A percentile compares a stretch with the other conserved stretches of the same genome.
These are phyloP conservation scores for Acanthamoeba lenticulata DNA, from an alignment of 208 protist genomes.

Conservation along the genomic window DNA sequence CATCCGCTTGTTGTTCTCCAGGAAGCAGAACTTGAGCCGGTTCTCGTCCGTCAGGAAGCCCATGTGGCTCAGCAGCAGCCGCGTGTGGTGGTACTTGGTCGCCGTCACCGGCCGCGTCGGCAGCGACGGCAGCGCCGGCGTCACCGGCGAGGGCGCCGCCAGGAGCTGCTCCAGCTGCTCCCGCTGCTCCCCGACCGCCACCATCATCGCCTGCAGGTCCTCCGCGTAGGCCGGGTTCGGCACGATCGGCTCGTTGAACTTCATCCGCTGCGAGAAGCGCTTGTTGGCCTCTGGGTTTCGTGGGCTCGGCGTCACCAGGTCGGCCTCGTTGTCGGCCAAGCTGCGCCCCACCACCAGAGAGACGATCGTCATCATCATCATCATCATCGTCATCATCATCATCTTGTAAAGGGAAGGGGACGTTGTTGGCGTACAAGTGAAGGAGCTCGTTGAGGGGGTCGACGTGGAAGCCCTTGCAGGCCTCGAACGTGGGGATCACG, in stretches of 20 bases:
- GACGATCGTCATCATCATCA: too few species aligned
- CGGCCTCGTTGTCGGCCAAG: conserved; percentile 12
- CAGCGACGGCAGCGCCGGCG: background rate
- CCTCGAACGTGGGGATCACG: background rate
- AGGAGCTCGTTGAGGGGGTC: conserved; percentile 57
- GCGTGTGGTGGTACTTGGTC: conserved; percentile 59
- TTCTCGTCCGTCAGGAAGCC: conserved; percentile 82
- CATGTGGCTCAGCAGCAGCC: conserved; percentile 70
- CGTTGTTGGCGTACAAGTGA: background rate
- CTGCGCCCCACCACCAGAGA: too few species aligned
- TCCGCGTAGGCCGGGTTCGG: conserved; percentile 45
- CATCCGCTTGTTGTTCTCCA: conserved; percentile 79
- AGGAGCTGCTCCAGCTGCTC: background rate
- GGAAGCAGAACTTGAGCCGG: conserved; percentile 73
- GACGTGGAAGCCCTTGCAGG: conserved; percentile 34
- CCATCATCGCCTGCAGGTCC: conserved; percentile 49
- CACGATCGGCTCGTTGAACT: conserved; percentile 50
- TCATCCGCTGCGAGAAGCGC: conserved; percentile 29
- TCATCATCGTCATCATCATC: too few species aligned
- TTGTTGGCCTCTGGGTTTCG: background rate
- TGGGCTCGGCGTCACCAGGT: background rate
- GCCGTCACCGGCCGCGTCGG: background rate
- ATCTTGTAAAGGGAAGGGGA: background rate
- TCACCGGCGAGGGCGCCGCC: background rate
- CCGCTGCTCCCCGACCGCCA: background rate